Base-by-base conservation (phyloP, 169 alveolate genomes). In the Eimeria falciformis region DNA sequence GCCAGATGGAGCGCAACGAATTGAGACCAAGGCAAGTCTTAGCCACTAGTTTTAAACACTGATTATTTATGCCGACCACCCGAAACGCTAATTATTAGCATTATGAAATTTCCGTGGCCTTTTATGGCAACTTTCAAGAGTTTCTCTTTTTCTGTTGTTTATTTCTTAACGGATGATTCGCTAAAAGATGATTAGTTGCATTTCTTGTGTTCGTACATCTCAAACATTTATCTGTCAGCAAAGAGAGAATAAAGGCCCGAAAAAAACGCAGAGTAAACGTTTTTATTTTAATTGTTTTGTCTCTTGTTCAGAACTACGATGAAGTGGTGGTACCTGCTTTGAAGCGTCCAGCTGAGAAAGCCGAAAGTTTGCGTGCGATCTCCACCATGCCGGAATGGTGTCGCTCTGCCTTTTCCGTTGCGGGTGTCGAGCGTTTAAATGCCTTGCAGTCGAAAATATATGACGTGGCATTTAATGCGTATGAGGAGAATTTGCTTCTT, bases 361-460 rank as follows among this genome's bases (percentile, higher is more conserved):
- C 71, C 14, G 94, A 85, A 33, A 82, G 78, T 21, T 55, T 81
- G 81, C 45, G 25, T 66, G 40, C 71, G 40, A 37, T 93, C 73
- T 65, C 94, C 5, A 96, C 95, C 4, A 93, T 99, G 29, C 99
- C 99, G 21, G 98, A 97, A 68, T 99, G 99, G 99, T 96, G 99
- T 12, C 97, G 96, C 37, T 95, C 96, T 17, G 98, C 99, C 46
- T 99, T 99, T 95, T 93, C 96, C 5, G 93, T 95, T 11, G 93
- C 93, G 93, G 96, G 88, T 47, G 78, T 97, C 94, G 95, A 94
- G 12, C 82, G 95, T 58, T 95, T 98, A 73, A 99, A 99, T 93
- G 97, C 98, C 27, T 98, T 99, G 91, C 99, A 99, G 94, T 96
- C 99, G 29, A 94, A 95, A 71, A 99, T 99, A 17, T 98, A 93